Percentiles rank a stretch among this genome's conserved stretches.
Evolutionary conservation across 1,284 basidiomycete genomes (phyloP).

Genomic region (Cryptococcus amylolentus): DNA sequence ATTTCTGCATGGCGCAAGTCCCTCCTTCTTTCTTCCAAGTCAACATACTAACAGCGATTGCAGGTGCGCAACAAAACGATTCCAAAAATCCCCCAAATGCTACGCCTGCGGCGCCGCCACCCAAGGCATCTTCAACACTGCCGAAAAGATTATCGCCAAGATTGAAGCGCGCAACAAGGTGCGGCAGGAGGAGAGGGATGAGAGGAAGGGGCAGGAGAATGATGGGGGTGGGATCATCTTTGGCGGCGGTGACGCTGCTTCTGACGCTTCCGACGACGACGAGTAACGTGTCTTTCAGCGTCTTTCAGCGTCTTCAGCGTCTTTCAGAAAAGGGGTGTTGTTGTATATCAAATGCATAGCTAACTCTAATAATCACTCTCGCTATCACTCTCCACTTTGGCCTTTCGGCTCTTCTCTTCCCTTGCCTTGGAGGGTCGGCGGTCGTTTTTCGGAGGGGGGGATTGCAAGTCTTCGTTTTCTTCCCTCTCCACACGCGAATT

Average conservation of each 20-base stretch:
- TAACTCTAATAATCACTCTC: not conserved
- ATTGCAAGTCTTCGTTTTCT: too few species aligned
- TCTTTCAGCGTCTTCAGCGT: not conserved
- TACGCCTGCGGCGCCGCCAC: constrained; percentile 90
- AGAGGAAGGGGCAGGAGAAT: constrained; percentile 28
- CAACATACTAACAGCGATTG: not conserved
- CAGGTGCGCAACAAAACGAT: constrained; percentile 87
- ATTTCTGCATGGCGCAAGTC: constrained; percentile 75
- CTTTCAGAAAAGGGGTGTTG: not conserved
- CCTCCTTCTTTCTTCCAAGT: not conserved
- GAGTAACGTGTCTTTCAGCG: not conserved
- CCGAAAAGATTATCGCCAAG: constrained; percentile 50
- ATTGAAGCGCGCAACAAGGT: constrained; percentile 46
- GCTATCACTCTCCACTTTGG: not conserved
- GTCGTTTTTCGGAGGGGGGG: too few species aligned
- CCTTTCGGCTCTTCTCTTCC: too few species aligned
- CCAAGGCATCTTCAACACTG: constrained; percentile 70
- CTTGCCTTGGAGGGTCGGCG: too few species aligned
- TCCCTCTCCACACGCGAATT: too few species aligned
- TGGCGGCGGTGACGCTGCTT: constrained; percentile 20
- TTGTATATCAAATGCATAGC: not conserved
- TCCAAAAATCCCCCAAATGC: constrained; percentile 90
- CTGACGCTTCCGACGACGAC: constrained; percentile 12
- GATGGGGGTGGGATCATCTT: constrained; percentile 39
- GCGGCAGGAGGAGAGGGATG: constrained; percentile 34